Base-by-base conservation (phyloP, 805 yeast genomes). In the Saturnispora dispora region DNA sequence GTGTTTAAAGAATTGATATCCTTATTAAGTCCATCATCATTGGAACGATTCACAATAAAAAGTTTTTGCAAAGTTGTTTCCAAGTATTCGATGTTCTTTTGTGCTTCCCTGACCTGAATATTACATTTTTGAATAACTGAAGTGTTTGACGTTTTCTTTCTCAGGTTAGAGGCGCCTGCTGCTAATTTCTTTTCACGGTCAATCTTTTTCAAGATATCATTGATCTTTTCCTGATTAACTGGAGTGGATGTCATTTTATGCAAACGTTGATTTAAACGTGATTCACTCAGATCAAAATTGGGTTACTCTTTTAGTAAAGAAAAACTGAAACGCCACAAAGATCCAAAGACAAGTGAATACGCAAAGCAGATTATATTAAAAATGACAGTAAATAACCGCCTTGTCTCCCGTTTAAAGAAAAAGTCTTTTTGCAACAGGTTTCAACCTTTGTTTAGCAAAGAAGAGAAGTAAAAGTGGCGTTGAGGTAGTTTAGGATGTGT, bases 101-200 rank as follows among this genome's bases (percentile, higher is more conserved):
- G 88, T 3, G 97, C 90, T 61, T 93, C 99, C 56, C 91, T 74
- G 58, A 93, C 89, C 60, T 84, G 88, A 27, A 88, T 81, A 68
- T 88, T 90, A 72, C 97, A 90, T 63, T 85, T 82, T 65, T 88
- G 95, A 58, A 90, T 88, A 45, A 91, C 96, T 58, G 78, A 80
- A 36, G 84, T 74, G 67, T 93, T 93, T 55, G 75, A 69, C 11
- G 98, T 87, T 57, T 81, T 82, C 64, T 82, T 82, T 64, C 87
- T 82, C 71, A 93, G 71, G 55, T 84, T 78, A 53, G 85, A 81
- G 51, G 95, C 93, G 50, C 97, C 98, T 54, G 80, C 82, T 46
- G 91, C 88, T 68, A 91, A 83, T 63, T 87, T 89, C 61, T 75
- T 74, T 69, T 93, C 97, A 53, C 96, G 78, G 59, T 86, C 91